Evolutionary conservation across 257 asterid genomes (phyloP).

Genomic region (Solanum lignicaule): DNA sequence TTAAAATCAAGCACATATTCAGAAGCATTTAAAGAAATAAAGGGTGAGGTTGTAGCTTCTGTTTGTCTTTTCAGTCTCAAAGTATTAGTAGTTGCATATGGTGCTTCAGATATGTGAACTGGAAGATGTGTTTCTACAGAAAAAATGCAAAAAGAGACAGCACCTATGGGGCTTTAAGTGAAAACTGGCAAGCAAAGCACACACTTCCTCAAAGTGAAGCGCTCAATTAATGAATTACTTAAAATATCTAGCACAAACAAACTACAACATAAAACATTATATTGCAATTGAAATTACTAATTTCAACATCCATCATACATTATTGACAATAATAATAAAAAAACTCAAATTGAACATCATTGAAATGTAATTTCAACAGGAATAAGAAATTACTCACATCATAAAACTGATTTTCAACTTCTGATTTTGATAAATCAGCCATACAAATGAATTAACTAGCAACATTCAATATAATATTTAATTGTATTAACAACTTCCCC

Average conservation of each 20-base stretch:
- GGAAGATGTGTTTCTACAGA: neutral
- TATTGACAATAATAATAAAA: neutral
- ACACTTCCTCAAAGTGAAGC: neutral
- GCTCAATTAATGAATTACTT: neutral
- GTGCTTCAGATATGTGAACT: neutral
- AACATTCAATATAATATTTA: neutral
- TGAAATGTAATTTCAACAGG: neutral
- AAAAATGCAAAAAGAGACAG: neutral
- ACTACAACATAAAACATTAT: neutral
- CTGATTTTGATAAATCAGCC: neutral
- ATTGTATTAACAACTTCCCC: neutral
- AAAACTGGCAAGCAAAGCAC: neutral
- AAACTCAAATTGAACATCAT: neutral
- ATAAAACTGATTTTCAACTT: neutral
- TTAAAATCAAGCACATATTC: neutral
- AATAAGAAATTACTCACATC: neutral
- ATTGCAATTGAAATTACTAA: neutral
- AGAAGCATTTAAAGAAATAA: neutral
- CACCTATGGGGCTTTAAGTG: neutral
- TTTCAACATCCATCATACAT: neutral
- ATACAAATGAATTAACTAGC: neutral
- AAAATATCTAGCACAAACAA: neutral
- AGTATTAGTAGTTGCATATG: neutral
- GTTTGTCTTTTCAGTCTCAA: neutral
- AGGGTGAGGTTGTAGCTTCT: neutral